Base-by-base conservation (phyloP, 2,329 filamentous ascomycete genomes). In the Tricladium varicosporioides region DNA sequence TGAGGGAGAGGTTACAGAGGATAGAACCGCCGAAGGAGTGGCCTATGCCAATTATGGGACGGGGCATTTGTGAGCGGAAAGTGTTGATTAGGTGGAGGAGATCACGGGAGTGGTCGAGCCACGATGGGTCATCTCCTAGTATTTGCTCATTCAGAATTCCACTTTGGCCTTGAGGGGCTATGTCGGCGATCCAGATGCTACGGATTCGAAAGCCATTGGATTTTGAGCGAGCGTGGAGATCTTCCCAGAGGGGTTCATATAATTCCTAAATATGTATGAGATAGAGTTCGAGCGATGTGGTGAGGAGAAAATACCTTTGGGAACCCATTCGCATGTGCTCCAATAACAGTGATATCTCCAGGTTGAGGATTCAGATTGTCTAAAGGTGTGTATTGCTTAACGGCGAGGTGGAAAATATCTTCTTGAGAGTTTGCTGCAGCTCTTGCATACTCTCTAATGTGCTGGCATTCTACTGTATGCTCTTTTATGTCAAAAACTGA, bases 201-300 rank as follows among this genome's bases (percentile, higher is more conserved):
- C 91, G 83, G 65, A 97, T 90, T 1, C 80, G 79, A 65, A 95
- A 83, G 15, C 84, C 85, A 55, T 79, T 76, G 13, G 73, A 70
- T 62, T 81, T 80, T 5, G 86, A 76, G 15, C 78, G 75, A 15
- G 78, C 73, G 64, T 89, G 77, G 1, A 97, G 76, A 51, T 96
- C 91, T 58, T 93, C 90, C 89, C 92, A 97, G 0, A 97, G 76
- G 0, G 93, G 89, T 67, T 97, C 92, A 69, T 97, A 97, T 1
- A 97, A 74, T 77, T 97, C 93, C 88, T 92, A 13, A 45, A 11
- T 22, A 15, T n/a, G n/a, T n/a, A n/a, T n/a, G n/a, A n/a, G n/a
- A n/a, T n/a, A n/a, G n/a, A n/a, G n/a, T n/a, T n/a, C n/a, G n/a
- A n/a, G n/a, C n/a, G n/a, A n/a, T n/a, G n/a, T n/a, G n/a, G n/a